phyloP scores from a whole-genome alignment of 768 basidiomycete species.

The Lactifluus subvellereus region DNA sequence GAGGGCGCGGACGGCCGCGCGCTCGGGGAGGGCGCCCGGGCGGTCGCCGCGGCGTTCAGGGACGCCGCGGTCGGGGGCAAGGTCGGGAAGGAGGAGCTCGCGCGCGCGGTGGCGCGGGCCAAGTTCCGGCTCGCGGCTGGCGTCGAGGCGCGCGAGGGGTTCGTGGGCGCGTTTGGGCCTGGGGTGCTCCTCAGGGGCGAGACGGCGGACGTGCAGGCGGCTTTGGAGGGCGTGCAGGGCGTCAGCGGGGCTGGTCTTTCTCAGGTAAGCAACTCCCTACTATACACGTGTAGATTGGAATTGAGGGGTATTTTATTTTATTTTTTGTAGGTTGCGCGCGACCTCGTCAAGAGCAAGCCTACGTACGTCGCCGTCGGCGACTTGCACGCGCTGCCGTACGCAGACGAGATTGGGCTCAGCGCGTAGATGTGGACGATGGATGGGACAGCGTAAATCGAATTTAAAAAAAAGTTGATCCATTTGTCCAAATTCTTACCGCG shows the following conservation, averaged over 20 bases:
- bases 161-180: slow-evolving; percentile 52
- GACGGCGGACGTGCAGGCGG: slow-evolving; percentile 50
- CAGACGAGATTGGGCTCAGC: slow-evolving; percentile 71
- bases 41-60: slow-evolving; percentile 63
- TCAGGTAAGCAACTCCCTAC: slow-evolving; percentile 65
- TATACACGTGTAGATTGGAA: too few species aligned
- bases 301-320: neutral
- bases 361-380: slow-evolving; percentile 88
- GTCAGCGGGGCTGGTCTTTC: slow-evolving; percentile 60
- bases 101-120: slow-evolving; percentile 80
- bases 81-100: slow-evolving; percentile 62
- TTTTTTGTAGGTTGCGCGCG: slow-evolving; percentile 48
- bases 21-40: slow-evolving; percentile 63
- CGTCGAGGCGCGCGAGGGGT: slow-evolving; percentile 63
- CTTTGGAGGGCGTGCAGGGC: slow-evolving; percentile 65
- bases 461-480: neutral
- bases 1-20: slow-evolving; percentile 58
- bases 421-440: slow-evolving; percentile 1
- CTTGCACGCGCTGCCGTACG: slow-evolving; percentile 66
- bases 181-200: slow-evolving; percentile 65
- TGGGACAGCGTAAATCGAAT: neutral
- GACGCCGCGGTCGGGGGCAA: slow-evolving; percentile 35
- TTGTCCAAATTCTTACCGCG: too few species aligned
- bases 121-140: slow-evolving; percentile 74
- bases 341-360: slow-evolving; percentile 69